Evolutionary conservation across 2,329 filamentous ascomycete genomes (phyloP).

Genomic region (Fusarium mexicanum): DNA sequence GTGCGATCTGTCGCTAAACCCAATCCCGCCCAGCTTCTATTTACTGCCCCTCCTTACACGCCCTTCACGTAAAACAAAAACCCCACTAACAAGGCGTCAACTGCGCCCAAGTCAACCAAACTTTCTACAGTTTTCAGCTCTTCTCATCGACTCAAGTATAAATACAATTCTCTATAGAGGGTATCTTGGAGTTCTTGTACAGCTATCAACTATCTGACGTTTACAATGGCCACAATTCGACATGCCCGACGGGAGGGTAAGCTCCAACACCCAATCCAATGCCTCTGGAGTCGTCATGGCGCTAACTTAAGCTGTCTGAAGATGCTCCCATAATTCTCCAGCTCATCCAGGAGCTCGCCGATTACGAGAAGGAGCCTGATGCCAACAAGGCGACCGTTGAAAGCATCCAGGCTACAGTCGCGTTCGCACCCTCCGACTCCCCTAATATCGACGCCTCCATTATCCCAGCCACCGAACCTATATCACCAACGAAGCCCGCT

Average conservation of each 20-base stretch:
- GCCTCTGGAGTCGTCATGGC: slow-evolving; percentile 4
- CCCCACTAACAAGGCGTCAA: slow-evolving; percentile 18
- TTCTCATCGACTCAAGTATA: not conserved
- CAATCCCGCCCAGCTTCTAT: not conserved
- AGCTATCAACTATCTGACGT: slow-evolving; percentile 6
- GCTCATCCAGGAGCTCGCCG: slow-evolving; percentile 85
- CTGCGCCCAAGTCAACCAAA: not conserved
- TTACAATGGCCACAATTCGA: slow-evolving; percentile 41
- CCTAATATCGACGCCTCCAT: slow-evolving; percentile 50
- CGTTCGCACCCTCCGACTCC: slow-evolving; percentile 71
- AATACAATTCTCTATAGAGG: not conserved
- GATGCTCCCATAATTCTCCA: slow-evolving; percentile 84
- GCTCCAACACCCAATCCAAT: not conserved
- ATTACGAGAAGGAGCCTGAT: slow-evolving; percentile 82
- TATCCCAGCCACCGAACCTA: slow-evolving; percentile 61
- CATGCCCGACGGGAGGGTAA: slow-evolving; percentile 41
- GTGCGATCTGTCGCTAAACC: not conserved
- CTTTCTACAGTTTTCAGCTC: not conserved
- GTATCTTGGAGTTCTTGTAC: not conserved
- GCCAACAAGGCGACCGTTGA: slow-evolving; percentile 82
- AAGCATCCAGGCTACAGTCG: slow-evolving; percentile 77
- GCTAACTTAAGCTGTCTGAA: slow-evolving; percentile 49
- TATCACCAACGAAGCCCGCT: slow-evolving; percentile 69
- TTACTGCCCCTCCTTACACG: slow-evolving; percentile 27
- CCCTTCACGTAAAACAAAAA: slow-evolving; percentile 25